Percentiles rank a stretch among this genome's conserved stretches.
Evolutionary conservation across 2,329 filamentous ascomycete genomes (phyloP).

Genomic region (Paraconiothyrium brasiliense): DNA sequence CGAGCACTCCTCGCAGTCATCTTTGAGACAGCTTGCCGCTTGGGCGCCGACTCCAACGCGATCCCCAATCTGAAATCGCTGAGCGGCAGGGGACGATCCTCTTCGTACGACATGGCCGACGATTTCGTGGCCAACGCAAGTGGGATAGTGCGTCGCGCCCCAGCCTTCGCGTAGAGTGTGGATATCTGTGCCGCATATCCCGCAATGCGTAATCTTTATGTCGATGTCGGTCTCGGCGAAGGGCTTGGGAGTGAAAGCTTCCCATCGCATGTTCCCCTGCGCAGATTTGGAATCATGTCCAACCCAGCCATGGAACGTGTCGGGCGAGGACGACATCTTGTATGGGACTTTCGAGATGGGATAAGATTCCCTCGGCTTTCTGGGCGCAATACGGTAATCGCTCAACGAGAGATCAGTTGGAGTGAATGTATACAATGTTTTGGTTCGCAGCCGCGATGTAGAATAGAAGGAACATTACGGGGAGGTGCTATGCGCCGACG

Average conservation of each 20-base stretch:
- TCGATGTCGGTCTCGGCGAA: constrained; percentile 46
- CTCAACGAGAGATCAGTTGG: neutral
- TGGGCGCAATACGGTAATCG: neutral
- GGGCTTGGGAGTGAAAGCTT: constrained; percentile 57
- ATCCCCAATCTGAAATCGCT: constrained; percentile 67
- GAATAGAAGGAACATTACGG: neutral
- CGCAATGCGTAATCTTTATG: constrained; percentile 46
- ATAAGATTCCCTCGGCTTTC: neutral
- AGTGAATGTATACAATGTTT: neutral
- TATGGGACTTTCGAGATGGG: neutral
- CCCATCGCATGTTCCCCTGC: constrained; percentile 65
- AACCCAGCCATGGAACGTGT: constrained; percentile 67
- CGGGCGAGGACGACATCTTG: constrained; percentile 30
- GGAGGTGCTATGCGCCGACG: neutral
- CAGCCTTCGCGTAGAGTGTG: constrained; percentile 55
- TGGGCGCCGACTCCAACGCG: constrained; percentile 64
- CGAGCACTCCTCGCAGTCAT: constrained; percentile 63
- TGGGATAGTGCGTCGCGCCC: constrained; percentile 56
- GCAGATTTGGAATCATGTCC: constrained; percentile 60
- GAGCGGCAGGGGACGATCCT: constrained; percentile 50
- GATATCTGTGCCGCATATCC: constrained; percentile 50
- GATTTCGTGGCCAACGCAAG: constrained; percentile 55
- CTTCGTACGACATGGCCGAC: constrained; percentile 51
- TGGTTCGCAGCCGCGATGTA: neutral
- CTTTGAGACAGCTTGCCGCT: constrained; percentile 57